These are phyloP conservation scores for Yamadazyma laniorum DNA, from an alignment of 805 yeast species.

Conservation along the genomic window DNA sequence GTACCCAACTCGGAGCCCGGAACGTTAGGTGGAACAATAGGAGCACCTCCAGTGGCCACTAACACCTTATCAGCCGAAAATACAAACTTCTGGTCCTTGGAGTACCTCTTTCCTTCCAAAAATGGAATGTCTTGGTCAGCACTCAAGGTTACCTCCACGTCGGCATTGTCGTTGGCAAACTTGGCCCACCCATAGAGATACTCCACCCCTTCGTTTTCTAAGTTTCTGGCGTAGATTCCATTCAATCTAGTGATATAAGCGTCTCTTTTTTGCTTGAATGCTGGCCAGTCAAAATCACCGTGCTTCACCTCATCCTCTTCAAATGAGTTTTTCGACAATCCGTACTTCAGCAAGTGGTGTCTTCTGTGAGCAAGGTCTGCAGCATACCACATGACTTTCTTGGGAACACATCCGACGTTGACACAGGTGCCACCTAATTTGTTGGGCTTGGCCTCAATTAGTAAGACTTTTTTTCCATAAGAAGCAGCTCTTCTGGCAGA, in stretches of 20 bases:
- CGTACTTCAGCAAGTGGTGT: slow-evolving; percentile 76
- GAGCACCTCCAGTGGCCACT: slow-evolving; percentile 92
- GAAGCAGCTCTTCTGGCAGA: slow-evolving; percentile 94
- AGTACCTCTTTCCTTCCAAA: slow-evolving; percentile 26
- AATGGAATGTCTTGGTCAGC: slow-evolving; percentile 41
- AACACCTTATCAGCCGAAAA: slow-evolving; percentile 81
- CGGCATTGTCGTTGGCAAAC: slow-evolving; percentile 60
- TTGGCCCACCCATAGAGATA: slow-evolving; percentile 82
- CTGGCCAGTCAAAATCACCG: slow-evolving; percentile 74
- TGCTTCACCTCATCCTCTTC: slow-evolving; percentile 43
- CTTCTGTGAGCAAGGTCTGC: slow-evolving; percentile 80
- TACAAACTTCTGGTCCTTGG: slow-evolving; percentile 52
- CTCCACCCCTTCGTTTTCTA: slow-evolving; percentile 87
- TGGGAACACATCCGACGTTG: slow-evolving; percentile 98
- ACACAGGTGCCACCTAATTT: slow-evolving; percentile 97
- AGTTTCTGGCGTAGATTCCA: slow-evolving; percentile 88
- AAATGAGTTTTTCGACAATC: slow-evolving; percentile 58
- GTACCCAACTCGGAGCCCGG: slow-evolving; percentile 84
- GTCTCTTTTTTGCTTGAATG: slow-evolving; percentile 83
- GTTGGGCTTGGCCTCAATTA: slow-evolving; percentile 70
- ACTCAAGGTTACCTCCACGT: slow-evolving; percentile 67
- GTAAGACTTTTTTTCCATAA: slow-evolving; percentile 83
- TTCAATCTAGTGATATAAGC: slow-evolving; percentile 85
- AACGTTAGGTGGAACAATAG: slow-evolving; percentile 65
- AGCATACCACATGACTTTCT: slow-evolving; percentile 98